Evolutionary conservation across 345 rosid genomes (phyloP).

Genomic region (Aegle marmelos): DNA sequence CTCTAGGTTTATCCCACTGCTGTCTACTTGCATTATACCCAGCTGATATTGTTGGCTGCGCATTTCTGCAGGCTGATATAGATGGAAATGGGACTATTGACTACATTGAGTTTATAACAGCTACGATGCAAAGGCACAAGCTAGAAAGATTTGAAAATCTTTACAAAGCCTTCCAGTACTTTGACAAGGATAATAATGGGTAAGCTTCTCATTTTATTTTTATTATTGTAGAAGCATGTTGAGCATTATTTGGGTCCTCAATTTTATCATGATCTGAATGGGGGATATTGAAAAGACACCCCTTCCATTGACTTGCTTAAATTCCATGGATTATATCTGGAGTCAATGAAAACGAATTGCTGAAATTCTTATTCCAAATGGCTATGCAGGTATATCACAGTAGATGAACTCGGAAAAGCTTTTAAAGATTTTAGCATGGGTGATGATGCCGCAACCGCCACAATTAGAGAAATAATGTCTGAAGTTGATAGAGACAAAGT

Average conservation of each 20-base stretch:
- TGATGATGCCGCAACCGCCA: conserved; percentile 34
- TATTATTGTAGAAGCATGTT: background rate
- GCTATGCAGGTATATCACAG: conserved; percentile 61
- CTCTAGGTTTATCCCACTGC: background rate
- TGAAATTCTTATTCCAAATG: background rate
- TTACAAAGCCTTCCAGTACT: conserved; percentile 72
- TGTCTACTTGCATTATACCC: background rate
- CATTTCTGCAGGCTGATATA: conserved; percentile 61
- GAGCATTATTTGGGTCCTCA: background rate
- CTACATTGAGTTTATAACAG: conserved; percentile 76
- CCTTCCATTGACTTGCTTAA: background rate
- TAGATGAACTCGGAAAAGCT: conserved; percentile 72
- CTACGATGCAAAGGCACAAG: conserved; percentile 80
- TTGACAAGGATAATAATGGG: conserved; percentile 85
- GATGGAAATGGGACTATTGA: conserved; percentile 86
- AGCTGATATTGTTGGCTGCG: background rate
- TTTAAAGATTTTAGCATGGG: conserved; percentile 82
- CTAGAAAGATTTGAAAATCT: conserved; percentile 71
- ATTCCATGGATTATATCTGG: background rate
- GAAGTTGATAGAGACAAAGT: conserved; percentile 90
- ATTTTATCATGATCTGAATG: background rate
- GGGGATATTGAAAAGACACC: background rate
- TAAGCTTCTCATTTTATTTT: conserved; percentile 23
- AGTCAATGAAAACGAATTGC: background rate
- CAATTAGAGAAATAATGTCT: conserved; percentile 75